Base-by-base conservation (phyloP, 1,284 basidiomycete genomes). In the Trametes pubescens region DNA sequence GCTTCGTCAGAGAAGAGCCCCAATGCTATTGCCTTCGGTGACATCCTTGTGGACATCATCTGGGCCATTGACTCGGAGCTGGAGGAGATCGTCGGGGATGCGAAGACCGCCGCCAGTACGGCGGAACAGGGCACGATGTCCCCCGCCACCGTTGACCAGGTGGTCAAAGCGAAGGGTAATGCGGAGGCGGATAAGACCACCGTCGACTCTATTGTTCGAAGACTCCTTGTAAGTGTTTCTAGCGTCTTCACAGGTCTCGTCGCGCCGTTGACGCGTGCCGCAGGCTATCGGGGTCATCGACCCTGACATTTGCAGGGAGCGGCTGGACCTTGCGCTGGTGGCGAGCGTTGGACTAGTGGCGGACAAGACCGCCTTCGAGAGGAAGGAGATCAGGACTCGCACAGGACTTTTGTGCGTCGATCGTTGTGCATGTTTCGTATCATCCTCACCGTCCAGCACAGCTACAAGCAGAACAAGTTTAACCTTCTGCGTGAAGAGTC, bases 391-490 rank as follows among this genome's bases (percentile, higher is more conserved):
- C 47, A 82, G 92, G 66, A 88, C 86, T 32, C 82, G 92, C 59
- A 95, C 93, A 0, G 88, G 86, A 16, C 80, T 93, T 57, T 93
- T 93, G 92, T 94, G 75, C 75, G 92, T 85, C 34, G 29, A 40
- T 9, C 34, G 44, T 11, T 52, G 58, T 26, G 9, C 10, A 13
- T 57, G 38, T 10, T 4, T 26, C 46, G 24, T 13, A 37, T 46
- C 43, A 5, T 34, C 13, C 44, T 64, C 38, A 55, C 35, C 52
- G 34, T 62, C 46, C 52, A 43, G 32, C 57, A 29, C 71, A 94
- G 92, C 78, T 99, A 97, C 84, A 98, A 97, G 77, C 98, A 99
- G 77, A 96, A 96, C 79, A 99, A 98, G 78, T 98, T 96, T 83
- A 99, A 99, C 73, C 86, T 99, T 37, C 85, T 99, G 11, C 92